Conservation (phyloP, 2,329 filamentous ascomycete species). For the Zymoseptoria pseudotritici region DNA sequence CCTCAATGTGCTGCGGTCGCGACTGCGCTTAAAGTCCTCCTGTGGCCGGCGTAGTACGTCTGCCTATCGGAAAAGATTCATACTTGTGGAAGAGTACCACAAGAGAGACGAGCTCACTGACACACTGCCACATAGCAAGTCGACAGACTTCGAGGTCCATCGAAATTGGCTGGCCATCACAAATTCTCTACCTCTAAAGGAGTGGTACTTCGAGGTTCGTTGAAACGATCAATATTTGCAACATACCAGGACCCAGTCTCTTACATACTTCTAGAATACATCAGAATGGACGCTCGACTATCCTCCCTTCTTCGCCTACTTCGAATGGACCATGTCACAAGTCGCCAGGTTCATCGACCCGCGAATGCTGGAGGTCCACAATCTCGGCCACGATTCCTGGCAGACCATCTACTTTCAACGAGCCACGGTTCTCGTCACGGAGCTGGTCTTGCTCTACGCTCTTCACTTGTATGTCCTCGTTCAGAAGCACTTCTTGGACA, state of each 20-base stretch:
- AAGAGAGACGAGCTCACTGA: neutral
- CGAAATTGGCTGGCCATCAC: slow-evolving; percentile 98
- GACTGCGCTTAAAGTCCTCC: slow-evolving; percentile 79
- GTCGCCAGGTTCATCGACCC: slow-evolving; percentile 69
- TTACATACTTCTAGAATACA: slow-evolving; percentile 53
- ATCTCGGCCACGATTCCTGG: slow-evolving; percentile 83
- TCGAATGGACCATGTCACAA: slow-evolving; percentile 88
- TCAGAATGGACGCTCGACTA: slow-evolving; percentile 99
- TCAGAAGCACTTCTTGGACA: neutral
- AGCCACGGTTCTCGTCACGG: slow-evolving; percentile 75
- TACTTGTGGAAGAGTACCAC: neutral
- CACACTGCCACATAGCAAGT: slow-evolving; percentile 60
- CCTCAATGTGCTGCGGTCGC: slow-evolving; percentile 80
- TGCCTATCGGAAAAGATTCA: neutral
- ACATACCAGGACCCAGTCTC: neutral
- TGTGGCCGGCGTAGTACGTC: slow-evolving; percentile 89
- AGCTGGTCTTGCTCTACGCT: slow-evolving; percentile 76
- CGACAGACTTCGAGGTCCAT: slow-evolving; percentile 97
- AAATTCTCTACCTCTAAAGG: slow-evolving; percentile 71
- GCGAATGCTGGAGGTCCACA: slow-evolving; percentile 71
- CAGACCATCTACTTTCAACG: slow-evolving; percentile 91
- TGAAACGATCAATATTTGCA: neutral
- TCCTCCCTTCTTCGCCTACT: slow-evolving; percentile 94
- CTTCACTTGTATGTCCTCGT: slow-evolving; percentile 56
- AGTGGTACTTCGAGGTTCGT: slow-evolving; percentile 85